Base-by-base conservation (phyloP, 768 basidiomycete species). In the Agaricus sinodeliciosus region DNA sequence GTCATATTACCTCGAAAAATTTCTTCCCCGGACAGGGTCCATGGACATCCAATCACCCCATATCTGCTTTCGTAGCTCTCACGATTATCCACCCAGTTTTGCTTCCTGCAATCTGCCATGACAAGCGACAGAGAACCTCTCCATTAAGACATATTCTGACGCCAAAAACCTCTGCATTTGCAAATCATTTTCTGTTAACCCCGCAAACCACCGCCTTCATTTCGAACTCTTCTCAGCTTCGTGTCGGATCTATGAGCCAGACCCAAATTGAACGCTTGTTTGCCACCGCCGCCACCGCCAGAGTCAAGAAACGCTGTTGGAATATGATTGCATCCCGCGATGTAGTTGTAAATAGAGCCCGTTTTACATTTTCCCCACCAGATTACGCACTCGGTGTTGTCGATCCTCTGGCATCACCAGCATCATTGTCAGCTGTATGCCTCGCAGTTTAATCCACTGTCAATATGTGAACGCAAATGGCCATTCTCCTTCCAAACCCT, bases 1-100 rank as follows among this genome's bases (percentile, higher is more conserved):
- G 45, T 42, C 52, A 54, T 54, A 54, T 48, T 44, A 15, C 40
- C 25, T 54, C 45, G 42, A 41, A 54, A 41, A 42, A 48, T 48
- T 31, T 53, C 39, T 16, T 47, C 41, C 45, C 46, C 27, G 37
- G 16, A 42, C 36, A 54, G 50, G 50, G 50, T 37, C 25, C n/a
- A 11, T 31, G 31, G 9, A n/a, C 36, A 35, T 19, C 31, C 36
- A 35, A 51, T 43, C 43, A 35, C 9, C 9, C 35, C 22, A 16
- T 9, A 37, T 22, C 26, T 44, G 22, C 22, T 18, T 22, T 22
- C 15, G 27, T 7, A 31, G 3, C 7, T 31, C 18, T 28, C 49
- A 50, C 41, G 16, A 50, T 43, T 49, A 49, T 16, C 49, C 27
- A 28, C 18, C 19, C 11, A 26, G 8, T 39, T 9, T 15, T 35